Evolutionary conservation across 2,329 filamentous ascomycete genomes (phyloP).

Genomic region (Elsinoe necatrix): DNA sequence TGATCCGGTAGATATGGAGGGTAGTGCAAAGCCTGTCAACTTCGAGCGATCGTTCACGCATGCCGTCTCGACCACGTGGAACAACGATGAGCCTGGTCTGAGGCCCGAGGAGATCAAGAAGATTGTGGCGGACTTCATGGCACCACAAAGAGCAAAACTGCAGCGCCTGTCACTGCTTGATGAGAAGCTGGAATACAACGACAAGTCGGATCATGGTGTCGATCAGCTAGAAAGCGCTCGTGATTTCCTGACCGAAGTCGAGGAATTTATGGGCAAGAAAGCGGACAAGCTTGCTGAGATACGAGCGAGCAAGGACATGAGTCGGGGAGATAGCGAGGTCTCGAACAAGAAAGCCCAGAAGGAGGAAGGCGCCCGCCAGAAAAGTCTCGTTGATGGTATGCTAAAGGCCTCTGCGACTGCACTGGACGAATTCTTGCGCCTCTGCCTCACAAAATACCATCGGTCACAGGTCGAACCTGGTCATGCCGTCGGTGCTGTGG

Average conservation of each 20-base stretch:
- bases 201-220: constrained; percentile 53
- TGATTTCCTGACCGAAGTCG: constrained; percentile 70
- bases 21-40: constrained; percentile 80
- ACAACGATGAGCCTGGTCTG: constrained; percentile 65
- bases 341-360: constrained; percentile 5
- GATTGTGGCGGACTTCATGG: constrained; percentile 60
- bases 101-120: constrained; percentile 63
- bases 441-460: constrained; percentile 84
- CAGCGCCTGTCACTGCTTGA: constrained; percentile 53
- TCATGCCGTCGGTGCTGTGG: constrained; percentile 90
- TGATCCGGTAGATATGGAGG: constrained; percentile 97
- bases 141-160: constrained; percentile 58
- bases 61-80: constrained; percentile 64
- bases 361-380: constrained; percentile 12
- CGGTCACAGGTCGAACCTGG: constrained; percentile 88
- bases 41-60: constrained; percentile 89
- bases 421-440: constrained; percentile 64
- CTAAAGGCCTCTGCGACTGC: constrained; percentile 74
- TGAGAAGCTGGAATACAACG: constrained; percentile 57
- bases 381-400: constrained; percentile 52
- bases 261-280: constrained; percentile 52
- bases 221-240: constrained; percentile 63
- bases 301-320: constrained; percentile 21
- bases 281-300: constrained; percentile 24
- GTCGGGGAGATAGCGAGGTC: constrained; percentile 11